Conservation (phyloP, 2,329 filamentous ascomycete genomes). For the Huntiella decipiens region DNA sequence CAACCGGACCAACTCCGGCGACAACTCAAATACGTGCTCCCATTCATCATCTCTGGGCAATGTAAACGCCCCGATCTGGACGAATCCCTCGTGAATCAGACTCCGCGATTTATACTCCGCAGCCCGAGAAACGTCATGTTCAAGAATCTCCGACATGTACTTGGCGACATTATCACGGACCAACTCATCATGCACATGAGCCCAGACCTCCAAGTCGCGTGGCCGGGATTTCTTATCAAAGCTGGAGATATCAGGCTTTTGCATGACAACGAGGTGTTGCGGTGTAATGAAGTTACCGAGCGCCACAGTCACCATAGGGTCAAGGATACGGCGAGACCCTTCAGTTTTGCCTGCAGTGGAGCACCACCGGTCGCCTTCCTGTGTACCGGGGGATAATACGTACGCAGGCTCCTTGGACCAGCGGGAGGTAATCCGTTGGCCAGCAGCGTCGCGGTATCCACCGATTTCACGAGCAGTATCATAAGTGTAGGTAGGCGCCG, state of each 20-base stretch:
- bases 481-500: constrained; percentile 37
- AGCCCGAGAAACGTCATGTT: no score
- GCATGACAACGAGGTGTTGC: constrained; percentile 52
- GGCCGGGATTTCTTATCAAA: constrained; percentile 44
- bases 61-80: constrained; percentile 37
- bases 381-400: constrained; percentile 51
- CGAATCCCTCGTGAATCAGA: constrained; percentile 21
- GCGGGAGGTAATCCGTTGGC: not conserved
- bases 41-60: constrained; percentile 30
- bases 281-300: constrained; percentile 41
- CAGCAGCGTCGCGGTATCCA: constrained; percentile 12
- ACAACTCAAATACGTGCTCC: constrained; percentile 34
- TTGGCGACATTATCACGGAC: no score
- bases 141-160: no score
- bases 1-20: constrained; percentile 28
- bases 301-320: constrained; percentile 43
- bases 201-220: constrained; percentile 51
- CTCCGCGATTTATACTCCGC: no score
- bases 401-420: constrained; percentile 21
- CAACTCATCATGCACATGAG: constrained; percentile 16
- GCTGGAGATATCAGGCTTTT: constrained; percentile 43
- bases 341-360: constrained; percentile 26
- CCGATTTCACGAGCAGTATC: constrained; percentile 7
- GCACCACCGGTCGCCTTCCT: constrained; percentile 81
- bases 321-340: constrained; percentile 16